These are phyloP conservation scores for Coemansia sp. DNA, from an alignment of 192 early-diverging fungal species.

Conservation along the genomic window DNA sequence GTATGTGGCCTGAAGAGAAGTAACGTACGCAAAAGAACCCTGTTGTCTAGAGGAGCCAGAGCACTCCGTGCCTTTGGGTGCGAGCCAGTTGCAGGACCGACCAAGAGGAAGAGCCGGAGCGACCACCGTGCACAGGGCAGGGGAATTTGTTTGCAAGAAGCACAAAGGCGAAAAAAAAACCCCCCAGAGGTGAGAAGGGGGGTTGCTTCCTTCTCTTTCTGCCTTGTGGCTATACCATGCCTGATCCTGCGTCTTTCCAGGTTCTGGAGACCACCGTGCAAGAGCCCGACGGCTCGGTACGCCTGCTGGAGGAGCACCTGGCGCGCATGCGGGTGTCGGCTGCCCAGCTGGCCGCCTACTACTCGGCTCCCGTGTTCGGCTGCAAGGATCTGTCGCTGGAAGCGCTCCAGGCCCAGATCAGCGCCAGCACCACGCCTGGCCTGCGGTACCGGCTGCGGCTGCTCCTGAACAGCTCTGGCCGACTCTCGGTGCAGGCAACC, in stretches of 20 bases:
- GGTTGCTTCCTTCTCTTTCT: background rate
- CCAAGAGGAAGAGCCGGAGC: too few species aligned
- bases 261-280: conserved; percentile 35
- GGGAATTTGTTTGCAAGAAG: too few species aligned
- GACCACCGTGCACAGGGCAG: too few species aligned
- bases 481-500: conserved; percentile 17
- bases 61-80: too few species aligned
- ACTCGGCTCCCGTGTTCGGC: conserved; percentile 2
- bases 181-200: background rate
- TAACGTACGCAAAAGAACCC: too few species aligned
- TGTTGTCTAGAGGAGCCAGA: too few species aligned
- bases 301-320: conserved; percentile 20
- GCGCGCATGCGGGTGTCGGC: conserved; percentile 25
- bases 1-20: too few species aligned
- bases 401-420: background rate
- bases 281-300: conserved; percentile 2
- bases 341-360: background rate
- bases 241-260: conserved; percentile 14
- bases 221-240: conserved; percentile 1
- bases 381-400: background rate
- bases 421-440: background rate
- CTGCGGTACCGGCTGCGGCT: conserved; percentile 18
- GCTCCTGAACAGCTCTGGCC: conserved; percentile 9
- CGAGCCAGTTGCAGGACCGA: too few species aligned
- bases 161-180: too few species aligned